A percentile compares a stretch with the other conserved stretches of the same genome.
phyloP scores from a whole-genome alignment of 2,329 filamentous ascomycete species.

The Cladophialophora psammophila region DNA sequence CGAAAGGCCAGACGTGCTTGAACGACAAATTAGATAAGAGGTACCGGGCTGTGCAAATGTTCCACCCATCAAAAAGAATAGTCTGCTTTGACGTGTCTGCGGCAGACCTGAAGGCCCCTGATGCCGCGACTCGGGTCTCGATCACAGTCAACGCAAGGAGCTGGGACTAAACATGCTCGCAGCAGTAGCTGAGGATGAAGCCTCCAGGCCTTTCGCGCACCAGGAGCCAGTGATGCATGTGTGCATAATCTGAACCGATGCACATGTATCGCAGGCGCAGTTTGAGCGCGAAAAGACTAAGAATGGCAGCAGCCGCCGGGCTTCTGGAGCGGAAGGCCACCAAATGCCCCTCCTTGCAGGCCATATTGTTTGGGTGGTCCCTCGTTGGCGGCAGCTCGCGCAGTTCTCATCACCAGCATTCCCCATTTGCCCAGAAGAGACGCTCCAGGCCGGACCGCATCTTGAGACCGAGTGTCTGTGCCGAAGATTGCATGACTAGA shows the following conservation, averaged over 20 bases:
- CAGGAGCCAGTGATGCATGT: conserved; percentile 1
- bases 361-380: conserved; percentile 27
- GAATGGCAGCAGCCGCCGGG: background rate
- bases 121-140: background rate
- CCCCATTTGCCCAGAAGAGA: background rate
- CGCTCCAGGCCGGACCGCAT: background rate
- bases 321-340: conserved; percentile 1
- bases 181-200: background rate
- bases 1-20: conserved; percentile 12
- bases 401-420: conserved; percentile 23
- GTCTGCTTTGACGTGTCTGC: background rate
- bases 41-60: background rate
- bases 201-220: conserved; percentile 5
- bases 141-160: background rate
- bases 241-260: background rate
- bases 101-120: background rate
- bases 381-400: conserved; percentile 18
- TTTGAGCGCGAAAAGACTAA: background rate
- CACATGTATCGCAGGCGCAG: background rate
- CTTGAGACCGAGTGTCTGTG: background rate
- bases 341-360: conserved; percentile 25
- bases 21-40: conserved; percentile 1
- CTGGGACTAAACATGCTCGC: background rate
- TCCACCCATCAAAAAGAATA: background rate
- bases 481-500: conserved; percentile 1